Evolutionary conservation across 495 filamentous ascomycete genomes (phyloP).

Genomic region (Neurospora sp.): DNA sequence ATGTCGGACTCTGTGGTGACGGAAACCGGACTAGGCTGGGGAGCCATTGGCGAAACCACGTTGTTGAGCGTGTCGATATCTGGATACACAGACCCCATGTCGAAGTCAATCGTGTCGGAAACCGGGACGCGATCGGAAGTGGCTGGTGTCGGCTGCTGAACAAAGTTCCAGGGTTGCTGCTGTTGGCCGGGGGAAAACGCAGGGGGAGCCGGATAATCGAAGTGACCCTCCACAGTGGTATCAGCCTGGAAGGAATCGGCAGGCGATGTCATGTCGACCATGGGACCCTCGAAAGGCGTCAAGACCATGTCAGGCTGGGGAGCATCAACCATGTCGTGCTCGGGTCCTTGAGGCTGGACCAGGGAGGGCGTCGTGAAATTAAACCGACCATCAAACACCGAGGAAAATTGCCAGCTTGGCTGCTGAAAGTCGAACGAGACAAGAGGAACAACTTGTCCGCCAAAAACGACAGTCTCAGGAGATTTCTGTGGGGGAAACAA

Average conservation of each 20-base stretch:
- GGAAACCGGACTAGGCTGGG: not conserved
- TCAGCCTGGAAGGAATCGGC: not conserved
- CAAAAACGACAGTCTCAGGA: not conserved
- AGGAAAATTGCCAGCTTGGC: not conserved
- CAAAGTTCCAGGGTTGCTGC: not conserved
- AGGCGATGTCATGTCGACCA: not conserved
- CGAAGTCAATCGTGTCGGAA: not conserved
- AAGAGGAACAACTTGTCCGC: not conserved
- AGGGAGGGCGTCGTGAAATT: not conserved
- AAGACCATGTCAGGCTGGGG: not conserved
- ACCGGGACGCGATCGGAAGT: not conserved
- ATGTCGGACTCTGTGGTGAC: not conserved
- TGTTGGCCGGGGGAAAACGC: not conserved
- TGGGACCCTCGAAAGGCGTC: not conserved
- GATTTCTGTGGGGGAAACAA: not conserved
- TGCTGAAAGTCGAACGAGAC: not conserved
- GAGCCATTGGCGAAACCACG: not conserved
- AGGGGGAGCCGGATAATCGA: not conserved
- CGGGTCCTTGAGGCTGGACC: not conserved
- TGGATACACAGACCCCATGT: not conserved
- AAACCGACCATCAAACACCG: not conserved
- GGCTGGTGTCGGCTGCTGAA: not conserved
- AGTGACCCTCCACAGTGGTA: not conserved
- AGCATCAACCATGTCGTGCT: not conserved
- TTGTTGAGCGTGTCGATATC: not conserved